These are phyloP conservation scores for Dicorynia guianensis DNA, from an alignment of 306 rosid genomes.

Conservation along the genomic window DNA sequence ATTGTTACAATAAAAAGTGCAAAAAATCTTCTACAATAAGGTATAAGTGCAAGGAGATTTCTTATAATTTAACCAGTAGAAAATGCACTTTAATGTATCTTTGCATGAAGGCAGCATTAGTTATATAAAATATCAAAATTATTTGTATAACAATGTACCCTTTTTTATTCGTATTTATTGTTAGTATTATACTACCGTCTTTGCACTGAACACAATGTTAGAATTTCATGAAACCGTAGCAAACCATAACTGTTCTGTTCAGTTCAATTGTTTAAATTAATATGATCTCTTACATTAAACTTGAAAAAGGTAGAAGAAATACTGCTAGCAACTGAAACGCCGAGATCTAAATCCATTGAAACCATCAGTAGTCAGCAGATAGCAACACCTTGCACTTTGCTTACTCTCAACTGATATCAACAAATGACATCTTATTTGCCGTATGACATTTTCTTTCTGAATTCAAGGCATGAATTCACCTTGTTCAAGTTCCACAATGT, in stretches of 20 bases:
- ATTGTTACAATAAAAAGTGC: no score
- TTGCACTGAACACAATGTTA: background rate
- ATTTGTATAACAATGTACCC: no score
- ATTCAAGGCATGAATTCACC: constrained; percentile 25
- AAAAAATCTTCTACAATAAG: no score
- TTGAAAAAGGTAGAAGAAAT: constrained; percentile 1
- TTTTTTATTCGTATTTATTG: no score
- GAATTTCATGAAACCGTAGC: background rate
- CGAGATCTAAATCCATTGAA: constrained; percentile 32
- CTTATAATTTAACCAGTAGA: no score
- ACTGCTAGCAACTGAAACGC: constrained; percentile 10
- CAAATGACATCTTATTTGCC: constrained; percentile 8
- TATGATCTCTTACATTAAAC: constrained; percentile 5
- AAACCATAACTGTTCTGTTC: background rate
- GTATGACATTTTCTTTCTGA: background rate
- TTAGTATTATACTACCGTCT: background rate
- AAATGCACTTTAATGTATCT: no score
- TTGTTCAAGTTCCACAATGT: constrained; percentile 30
- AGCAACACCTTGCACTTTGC: background rate
- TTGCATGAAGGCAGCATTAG: no score
- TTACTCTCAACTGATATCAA: background rate
- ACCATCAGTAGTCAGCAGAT: constrained; percentile 21
- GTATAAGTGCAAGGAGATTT: no score
- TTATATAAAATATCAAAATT: no score
- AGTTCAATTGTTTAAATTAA: background rate